These are phyloP conservation scores for Dothideomycetes sp. DNA, from an alignment of 2,329 filamentous ascomycete genomes.

Conservation along the genomic window DNA sequence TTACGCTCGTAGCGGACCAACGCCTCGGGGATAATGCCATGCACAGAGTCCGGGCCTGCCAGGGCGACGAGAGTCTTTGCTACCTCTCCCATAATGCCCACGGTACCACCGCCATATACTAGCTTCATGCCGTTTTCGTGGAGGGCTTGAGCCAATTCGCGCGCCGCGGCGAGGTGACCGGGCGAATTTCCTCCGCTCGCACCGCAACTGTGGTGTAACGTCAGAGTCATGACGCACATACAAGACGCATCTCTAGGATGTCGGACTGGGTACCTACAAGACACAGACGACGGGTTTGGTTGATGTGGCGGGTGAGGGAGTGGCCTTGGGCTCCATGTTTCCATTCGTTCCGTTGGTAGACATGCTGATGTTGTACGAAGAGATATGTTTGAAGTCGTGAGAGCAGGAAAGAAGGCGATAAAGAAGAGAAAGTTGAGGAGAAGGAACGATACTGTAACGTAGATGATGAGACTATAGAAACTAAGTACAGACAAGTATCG, in stretches of 20 bases:
- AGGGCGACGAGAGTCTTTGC: constrained; percentile 78
- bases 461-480: too few species aligned
- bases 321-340: constrained; percentile 12
- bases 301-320: constrained; percentile 17
- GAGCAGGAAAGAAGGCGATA: neutral
- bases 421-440: neutral
- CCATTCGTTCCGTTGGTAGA: constrained; percentile 11
- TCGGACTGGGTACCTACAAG: constrained; percentile 52
- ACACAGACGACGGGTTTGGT: constrained; percentile 69
- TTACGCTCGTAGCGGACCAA: constrained; percentile 69
- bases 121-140: constrained; percentile 69
- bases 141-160: constrained; percentile 62
- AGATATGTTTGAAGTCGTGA: constrained; percentile 2
- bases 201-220: constrained; percentile 56
- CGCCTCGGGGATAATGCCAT: constrained; percentile 86
- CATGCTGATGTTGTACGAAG: constrained; percentile 12
- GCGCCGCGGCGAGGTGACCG: constrained; percentile 68
- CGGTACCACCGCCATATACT: constrained; percentile 91
- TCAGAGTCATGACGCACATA: constrained; percentile 12
- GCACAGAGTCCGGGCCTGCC: constrained; percentile 70
- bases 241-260: too few species aligned
- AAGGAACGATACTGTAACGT: too few species aligned
- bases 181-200: constrained; percentile 64
- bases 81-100: constrained; percentile 91
- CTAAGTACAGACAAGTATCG: neutral